A percentile compares a stretch with the other conserved stretches of the same genome.
phyloP scores from a whole-genome alignment of 2,329 filamentous ascomycete genomes.

The Ophiocordyceps unilateralis region DNA sequence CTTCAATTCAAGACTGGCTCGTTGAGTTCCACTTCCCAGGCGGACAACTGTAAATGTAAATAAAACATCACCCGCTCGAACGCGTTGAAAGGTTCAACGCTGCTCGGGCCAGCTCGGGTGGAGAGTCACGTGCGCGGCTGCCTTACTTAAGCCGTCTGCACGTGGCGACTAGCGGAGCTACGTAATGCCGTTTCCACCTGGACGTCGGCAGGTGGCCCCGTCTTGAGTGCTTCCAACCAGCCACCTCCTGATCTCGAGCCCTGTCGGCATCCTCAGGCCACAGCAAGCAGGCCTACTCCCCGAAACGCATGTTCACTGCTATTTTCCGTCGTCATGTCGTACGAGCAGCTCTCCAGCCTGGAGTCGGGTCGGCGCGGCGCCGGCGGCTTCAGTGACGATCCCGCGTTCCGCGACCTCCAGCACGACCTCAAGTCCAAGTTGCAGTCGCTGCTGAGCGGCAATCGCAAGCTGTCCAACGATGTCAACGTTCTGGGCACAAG shows the following conservation, averaged over 20 bases:
- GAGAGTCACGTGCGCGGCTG: conserved; percentile 5
- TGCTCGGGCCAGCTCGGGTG: conserved; percentile 5
- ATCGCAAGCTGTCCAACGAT: conserved; percentile 69
- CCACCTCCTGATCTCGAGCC: background rate
- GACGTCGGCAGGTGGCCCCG: conserved; percentile 10
- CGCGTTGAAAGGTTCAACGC: background rate
- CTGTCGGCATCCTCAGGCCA: background rate
- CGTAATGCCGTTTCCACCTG: conserved; percentile 6
- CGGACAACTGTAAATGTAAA: conserved; percentile 10
- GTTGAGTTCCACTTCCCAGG: background rate
- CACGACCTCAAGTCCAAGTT: conserved; percentile 74
- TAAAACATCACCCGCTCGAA: conserved; percentile 18
- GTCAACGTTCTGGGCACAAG: conserved; percentile 74
- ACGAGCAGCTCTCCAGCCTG: conserved; percentile 68
- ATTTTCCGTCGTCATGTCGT: conserved; percentile 74
- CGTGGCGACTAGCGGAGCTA: conserved; percentile 13
- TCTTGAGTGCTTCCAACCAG: background rate
- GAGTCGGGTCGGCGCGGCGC: conserved; percentile 46
- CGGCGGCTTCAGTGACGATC: conserved; percentile 82
- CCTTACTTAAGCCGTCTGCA: conserved; percentile 5
- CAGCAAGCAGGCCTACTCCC: background rate
- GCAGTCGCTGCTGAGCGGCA: conserved; percentile 76
- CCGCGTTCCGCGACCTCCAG: conserved; percentile 73
- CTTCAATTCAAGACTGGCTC: background rate
- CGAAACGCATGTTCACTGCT: no score